A percentile compares a stretch with the other conserved stretches of the same genome.
These are phyloP conservation scores for Talaromyces atroroseus DNA, from an alignment of 2,329 filamentous ascomycete species.

Conservation along the genomic window DNA sequence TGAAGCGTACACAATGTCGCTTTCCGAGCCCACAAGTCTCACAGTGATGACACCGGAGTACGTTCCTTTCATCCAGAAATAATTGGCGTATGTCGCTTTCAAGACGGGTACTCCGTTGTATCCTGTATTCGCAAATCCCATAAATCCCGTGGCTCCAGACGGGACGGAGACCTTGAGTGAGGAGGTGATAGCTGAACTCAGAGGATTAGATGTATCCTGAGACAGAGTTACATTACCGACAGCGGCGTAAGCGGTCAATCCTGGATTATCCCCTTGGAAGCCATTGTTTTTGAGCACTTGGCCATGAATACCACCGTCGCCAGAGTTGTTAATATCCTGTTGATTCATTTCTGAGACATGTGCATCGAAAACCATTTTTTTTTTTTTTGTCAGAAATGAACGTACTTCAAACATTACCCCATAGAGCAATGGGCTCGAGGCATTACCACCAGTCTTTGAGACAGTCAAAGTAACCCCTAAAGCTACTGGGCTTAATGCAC, in stretches of 20 bases:
- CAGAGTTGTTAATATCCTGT: conserved; percentile 33
- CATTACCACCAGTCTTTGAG: neutral
- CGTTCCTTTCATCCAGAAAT: conserved; percentile 43
- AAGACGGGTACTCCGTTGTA: conserved; percentile 50
- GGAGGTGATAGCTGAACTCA: conserved; percentile 25
- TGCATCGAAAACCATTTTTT: too few relatives aligned
- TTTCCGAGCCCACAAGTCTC: conserved; percentile 37
- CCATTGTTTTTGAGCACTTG: conserved; percentile 31
- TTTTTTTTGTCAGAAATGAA: neutral
- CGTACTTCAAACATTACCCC: conserved; percentile 34
- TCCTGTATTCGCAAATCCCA: conserved; percentile 47
- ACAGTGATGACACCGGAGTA: conserved; percentile 31
- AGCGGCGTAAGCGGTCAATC: conserved; percentile 23
- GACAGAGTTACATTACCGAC: conserved; percentile 23
- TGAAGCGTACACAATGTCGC: conserved; percentile 36
- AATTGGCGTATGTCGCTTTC: conserved; percentile 45
- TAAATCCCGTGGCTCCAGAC: conserved; percentile 28
- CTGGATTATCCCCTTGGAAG: conserved; percentile 25
- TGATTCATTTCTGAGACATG: neutral
- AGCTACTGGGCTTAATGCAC: neutral
- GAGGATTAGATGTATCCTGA: conserved; percentile 20
- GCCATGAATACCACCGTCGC: conserved; percentile 30
- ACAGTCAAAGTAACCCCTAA: neutral
- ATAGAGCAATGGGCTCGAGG: conserved; percentile 19
- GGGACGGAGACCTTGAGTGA: conserved; percentile 23